These are phyloP conservation scores for Tubosaeta sp. DNA, from an alignment of 768 basidiomycete genomes.

Conservation along the genomic window DNA sequence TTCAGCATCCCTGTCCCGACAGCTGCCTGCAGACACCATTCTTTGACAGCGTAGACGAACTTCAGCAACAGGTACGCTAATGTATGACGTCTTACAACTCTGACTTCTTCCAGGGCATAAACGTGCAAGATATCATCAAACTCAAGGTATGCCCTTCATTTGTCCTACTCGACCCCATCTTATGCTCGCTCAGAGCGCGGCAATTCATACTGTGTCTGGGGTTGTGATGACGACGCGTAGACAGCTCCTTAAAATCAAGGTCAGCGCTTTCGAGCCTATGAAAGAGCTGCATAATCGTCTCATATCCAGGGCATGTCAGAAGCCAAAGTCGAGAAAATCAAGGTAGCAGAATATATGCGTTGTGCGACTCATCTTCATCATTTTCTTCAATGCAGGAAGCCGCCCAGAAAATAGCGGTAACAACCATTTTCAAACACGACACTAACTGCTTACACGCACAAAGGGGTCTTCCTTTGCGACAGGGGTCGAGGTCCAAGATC, in stretches of 20 bases:
- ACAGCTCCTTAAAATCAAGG: slow-evolving; percentile 93
- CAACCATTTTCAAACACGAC: background rate
- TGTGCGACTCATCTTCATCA: background rate
- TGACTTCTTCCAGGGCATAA: slow-evolving; percentile 66
- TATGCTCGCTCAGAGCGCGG: slow-evolving; percentile 49
- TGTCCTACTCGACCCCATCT: background rate
- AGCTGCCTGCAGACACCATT: slow-evolving; percentile 43
- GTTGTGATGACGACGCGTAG: slow-evolving; percentile 90
- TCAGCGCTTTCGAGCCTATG: slow-evolving; percentile 22
- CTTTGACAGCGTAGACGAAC: slow-evolving; percentile 80
- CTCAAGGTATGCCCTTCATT: slow-evolving; percentile 56
- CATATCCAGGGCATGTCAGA: slow-evolving; percentile 81
- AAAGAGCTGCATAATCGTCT: background rate
- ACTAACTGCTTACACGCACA: background rate
- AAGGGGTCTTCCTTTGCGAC: slow-evolving; percentile 92
- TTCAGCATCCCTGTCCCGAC: background rate
- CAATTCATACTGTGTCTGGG: slow-evolving; percentile 80
- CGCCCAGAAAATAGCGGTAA: slow-evolving; percentile 79
- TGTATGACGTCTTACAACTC: slow-evolving; percentile 1
- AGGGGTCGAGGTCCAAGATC: slow-evolving; percentile 87
- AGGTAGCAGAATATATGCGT: slow-evolving; percentile 42
- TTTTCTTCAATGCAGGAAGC: slow-evolving; percentile 61
- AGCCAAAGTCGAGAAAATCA: slow-evolving; percentile 97
- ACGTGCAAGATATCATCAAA: slow-evolving; percentile 92
- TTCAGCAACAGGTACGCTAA: slow-evolving; percentile 67